phyloP scores from a whole-genome alignment of 495 filamentous ascomycete species.

The Letharia columbiana region DNA sequence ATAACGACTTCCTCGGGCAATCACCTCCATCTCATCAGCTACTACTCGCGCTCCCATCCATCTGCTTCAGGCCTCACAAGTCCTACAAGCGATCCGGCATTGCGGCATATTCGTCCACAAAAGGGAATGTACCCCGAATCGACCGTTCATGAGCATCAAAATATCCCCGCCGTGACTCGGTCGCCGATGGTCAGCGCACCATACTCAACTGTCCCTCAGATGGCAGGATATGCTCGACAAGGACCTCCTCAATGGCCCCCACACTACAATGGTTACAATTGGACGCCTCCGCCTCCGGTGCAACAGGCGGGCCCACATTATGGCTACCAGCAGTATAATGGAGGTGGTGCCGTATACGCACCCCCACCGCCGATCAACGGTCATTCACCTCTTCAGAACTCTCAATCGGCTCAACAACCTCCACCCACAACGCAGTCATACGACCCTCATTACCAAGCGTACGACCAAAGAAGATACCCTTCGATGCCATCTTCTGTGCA shows the following conservation, averaged over 20 bases:
- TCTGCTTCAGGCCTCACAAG: conserved; percentile 59
- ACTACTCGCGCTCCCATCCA: conserved; percentile 73
- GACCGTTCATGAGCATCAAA: conserved; percentile 77
- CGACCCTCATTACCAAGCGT: conserved; percentile 13
- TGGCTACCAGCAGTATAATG: conserved; percentile 22
- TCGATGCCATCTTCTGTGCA: conserved; percentile 12
- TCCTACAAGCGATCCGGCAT: conserved; percentile 68
- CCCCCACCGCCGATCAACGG: conserved; percentile 20
- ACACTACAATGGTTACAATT: conserved; percentile 44
- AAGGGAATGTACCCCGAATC: conserved; percentile 97
- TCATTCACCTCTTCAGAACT: conserved; percentile 23
- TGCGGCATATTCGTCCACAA: conserved; percentile 73
- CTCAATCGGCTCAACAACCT: conserved; percentile 18
- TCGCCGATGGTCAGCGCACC: conserved; percentile 51
- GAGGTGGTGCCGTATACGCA: conserved; percentile 9
- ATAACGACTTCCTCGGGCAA: conserved; percentile 86
- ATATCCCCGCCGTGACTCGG: conserved; percentile 55
- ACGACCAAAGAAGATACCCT: conserved; percentile 19
- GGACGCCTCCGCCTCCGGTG: conserved; percentile 37
- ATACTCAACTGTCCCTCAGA: conserved; percentile 45
- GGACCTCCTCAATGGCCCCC: conserved; percentile 38
- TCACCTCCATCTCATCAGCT: conserved; percentile 94
- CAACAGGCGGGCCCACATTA: conserved; percentile 19
- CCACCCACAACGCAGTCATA: conserved; percentile 17
- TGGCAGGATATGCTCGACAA: conserved; percentile 42